A percentile compares a stretch with the other conserved stretches of the same genome.
phyloP scores from a whole-genome alignment of 768 basidiomycete species.

The Mycena leptocephala region DNA sequence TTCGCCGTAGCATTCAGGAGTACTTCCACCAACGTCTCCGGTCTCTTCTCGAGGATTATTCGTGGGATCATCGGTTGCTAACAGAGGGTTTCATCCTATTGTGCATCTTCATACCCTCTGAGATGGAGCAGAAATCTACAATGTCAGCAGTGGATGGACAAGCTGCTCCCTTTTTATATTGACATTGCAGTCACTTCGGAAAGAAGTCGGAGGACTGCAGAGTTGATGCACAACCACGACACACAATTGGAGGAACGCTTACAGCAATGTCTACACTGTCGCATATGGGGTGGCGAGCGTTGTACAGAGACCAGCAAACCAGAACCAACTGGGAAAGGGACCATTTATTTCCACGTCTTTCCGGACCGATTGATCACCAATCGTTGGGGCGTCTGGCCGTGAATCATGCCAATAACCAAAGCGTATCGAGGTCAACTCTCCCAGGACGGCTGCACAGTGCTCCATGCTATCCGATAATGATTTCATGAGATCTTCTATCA shows the following conservation, averaged over 20 bases:
- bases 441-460: no score
- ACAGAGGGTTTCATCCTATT: not conserved
- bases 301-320: not conserved
- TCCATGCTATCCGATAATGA: no score
- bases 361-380: no score
- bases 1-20: not conserved
- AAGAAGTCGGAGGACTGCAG: not conserved
- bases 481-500: no score
- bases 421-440: no score
- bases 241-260: not conserved
- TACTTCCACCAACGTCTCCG: not conserved
- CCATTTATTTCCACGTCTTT: not conserved
- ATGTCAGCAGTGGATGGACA: no score
- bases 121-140: no score
- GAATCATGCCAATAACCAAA: no score
- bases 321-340: not conserved
- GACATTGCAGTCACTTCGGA: not conserved
- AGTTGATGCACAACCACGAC: not conserved
- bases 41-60: constrained; percentile 1
- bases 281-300: not conserved
- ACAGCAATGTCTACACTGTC: not conserved
- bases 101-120: no score
- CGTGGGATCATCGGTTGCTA: not conserved
- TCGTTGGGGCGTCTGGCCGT: no score
- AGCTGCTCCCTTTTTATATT: not conserved